phyloP scores from a whole-genome alignment of 306 rosid species.

The Lotus japonicus region DNA sequence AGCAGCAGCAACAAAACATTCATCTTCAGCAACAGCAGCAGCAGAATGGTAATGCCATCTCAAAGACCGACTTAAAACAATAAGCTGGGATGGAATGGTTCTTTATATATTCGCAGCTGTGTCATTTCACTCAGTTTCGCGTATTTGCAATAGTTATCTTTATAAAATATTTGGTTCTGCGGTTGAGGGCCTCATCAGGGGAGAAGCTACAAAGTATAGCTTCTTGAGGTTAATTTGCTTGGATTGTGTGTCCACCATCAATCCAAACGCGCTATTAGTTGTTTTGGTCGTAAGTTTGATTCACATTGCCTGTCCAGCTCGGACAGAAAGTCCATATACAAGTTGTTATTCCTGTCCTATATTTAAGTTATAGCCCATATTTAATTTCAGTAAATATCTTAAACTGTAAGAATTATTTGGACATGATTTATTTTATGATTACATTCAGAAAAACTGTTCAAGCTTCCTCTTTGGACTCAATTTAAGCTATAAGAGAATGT shows the following conservation, averaged over 20 bases:
- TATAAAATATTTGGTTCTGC: too few species aligned
- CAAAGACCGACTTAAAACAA: constrained; percentile 54
- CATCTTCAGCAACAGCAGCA: constrained; percentile 52
- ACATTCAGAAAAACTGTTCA: constrained; percentile 19
- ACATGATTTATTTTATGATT: constrained; percentile 37
- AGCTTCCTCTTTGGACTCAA: constrained; percentile 2
- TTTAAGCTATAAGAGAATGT: neutral
- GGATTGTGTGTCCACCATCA: too few species aligned
- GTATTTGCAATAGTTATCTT: constrained; percentile 20
- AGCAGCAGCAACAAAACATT: constrained; percentile 36
- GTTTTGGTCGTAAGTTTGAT: constrained; percentile 27
- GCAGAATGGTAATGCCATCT: constrained; percentile 46
- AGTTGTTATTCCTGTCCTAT: constrained; percentile 26
- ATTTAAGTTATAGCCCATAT: constrained; percentile 29
- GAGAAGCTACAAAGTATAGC: too few species aligned
- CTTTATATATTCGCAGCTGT: constrained; percentile 14
- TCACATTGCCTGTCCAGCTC: constrained; percentile 33
- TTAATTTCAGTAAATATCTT: constrained; percentile 37
- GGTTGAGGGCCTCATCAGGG: too few species aligned
- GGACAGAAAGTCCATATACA: constrained; percentile 34
- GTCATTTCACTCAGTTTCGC: constrained; percentile 35
- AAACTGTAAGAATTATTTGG: constrained; percentile 49
- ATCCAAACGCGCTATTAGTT: neutral
- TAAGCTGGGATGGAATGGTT: constrained; percentile 26
- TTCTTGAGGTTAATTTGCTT: too few species aligned